Percentiles rank a stretch among this genome's conserved stretches.
These are phyloP conservation scores for Geotrichum carabidarum DNA, from an alignment of 1,139 yeast species.

Conservation along the genomic window DNA sequence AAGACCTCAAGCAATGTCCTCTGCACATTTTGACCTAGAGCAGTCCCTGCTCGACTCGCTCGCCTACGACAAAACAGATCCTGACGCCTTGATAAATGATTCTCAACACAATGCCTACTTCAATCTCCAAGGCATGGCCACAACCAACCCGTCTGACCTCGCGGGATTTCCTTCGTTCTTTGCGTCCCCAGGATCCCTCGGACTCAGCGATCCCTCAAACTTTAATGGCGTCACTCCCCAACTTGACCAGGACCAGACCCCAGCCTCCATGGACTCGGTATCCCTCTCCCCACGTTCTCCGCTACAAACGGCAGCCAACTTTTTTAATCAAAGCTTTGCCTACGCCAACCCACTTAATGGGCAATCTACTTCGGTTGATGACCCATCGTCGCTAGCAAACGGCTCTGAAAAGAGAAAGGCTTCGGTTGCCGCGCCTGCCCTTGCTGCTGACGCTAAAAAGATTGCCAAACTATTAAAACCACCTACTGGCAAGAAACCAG, in stretches of 20 bases:
- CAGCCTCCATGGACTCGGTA: constrained; percentile 12
- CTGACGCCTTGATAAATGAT: neutral
- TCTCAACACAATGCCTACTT: neutral
- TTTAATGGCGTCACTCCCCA: constrained; percentile 2
- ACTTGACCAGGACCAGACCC: constrained; percentile 14
- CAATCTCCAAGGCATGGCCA: neutral
- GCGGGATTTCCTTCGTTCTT: neutral
- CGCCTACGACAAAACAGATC: neutral
- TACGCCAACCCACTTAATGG: neutral
- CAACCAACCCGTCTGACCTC: neutral
- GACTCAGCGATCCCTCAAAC: neutral
- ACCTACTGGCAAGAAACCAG: constrained; percentile 42
- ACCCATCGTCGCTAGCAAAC: neutral
- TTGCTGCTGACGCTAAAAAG: neutral
- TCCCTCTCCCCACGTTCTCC: constrained; percentile 19
- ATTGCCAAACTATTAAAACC: constrained; percentile 1
- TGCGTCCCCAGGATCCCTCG: neutral
- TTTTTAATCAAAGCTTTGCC: neutral
- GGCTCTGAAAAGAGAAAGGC: constrained; percentile 15
- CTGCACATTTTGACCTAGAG: constrained; percentile 6
- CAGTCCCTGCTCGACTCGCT: constrained; percentile 3
- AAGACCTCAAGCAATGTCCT: constrained; percentile 4
- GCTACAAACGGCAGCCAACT: neutral
- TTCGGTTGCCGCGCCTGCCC: neutral
- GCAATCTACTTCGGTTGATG: neutral